phyloP scores from a whole-genome alignment of 202 grass and related monocot genomes.

The Musa balbisiana region DNA sequence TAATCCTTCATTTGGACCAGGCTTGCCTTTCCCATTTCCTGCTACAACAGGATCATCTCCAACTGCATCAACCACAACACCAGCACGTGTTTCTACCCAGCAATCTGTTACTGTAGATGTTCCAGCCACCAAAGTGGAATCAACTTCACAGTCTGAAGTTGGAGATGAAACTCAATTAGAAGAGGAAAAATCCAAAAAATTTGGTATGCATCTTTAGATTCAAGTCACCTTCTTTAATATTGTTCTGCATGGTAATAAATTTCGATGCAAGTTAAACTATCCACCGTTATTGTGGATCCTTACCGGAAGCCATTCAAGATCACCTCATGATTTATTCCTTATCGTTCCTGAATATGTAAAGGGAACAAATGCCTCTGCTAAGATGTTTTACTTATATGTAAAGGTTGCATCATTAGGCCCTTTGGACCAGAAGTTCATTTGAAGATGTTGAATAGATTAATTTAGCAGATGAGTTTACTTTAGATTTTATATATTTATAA shows the following conservation, averaged over 20 bases:
- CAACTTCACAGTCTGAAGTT: conserved; percentile 33
- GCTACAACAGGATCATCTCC: conserved; percentile 40
- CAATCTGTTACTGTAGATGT: conserved; percentile 62
- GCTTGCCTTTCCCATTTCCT: conserved; percentile 62
- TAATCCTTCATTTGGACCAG: conserved; percentile 40
- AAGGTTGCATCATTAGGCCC: too few relatives aligned
- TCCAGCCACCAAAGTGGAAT: conserved; percentile 55
- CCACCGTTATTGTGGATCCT: too few relatives aligned
- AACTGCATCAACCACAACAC: conserved; percentile 33
- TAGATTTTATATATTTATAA: too few relatives aligned
- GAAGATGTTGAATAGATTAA: too few relatives aligned
- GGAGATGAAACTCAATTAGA: conserved; percentile 35
- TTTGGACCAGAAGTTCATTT: too few relatives aligned
- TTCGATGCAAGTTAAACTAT: too few relatives aligned
- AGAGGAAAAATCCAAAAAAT: conserved; percentile 59
- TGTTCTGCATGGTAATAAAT: not conserved
- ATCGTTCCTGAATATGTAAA: not conserved
- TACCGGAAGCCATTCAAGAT: not conserved
- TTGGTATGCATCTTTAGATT: conserved; percentile 41
- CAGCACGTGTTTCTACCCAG: conserved; percentile 32
- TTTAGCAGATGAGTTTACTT: too few relatives aligned
- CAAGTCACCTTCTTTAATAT: conserved; percentile 2
- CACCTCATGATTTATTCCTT: not conserved
- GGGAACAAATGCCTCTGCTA: too few relatives aligned
- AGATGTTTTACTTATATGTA: too few relatives aligned